Conservation (phyloP, 371 early-diverging fungal species). For the Nematocida homosporus region DNA sequence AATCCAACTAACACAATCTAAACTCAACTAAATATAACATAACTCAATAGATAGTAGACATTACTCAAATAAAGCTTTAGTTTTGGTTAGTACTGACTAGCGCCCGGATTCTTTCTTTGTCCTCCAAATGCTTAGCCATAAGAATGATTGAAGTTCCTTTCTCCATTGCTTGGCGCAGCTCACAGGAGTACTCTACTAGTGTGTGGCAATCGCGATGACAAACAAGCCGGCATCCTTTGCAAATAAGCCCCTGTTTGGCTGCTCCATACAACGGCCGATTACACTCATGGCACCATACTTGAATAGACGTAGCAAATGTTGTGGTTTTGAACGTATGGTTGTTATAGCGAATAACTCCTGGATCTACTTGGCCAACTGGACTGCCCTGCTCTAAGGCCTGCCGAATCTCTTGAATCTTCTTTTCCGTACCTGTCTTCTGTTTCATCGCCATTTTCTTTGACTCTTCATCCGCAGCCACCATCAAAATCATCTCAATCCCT, state of each 20-base stretch:
- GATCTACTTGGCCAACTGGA: background rate
- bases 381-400: conserved; percentile 55
- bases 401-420: conserved; percentile 59
- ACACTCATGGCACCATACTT: conserved; percentile 47
- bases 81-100: conserved; percentile 28
- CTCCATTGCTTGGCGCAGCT: conserved; percentile 63
- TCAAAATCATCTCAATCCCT: conserved; percentile 62
- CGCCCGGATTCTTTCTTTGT: conserved; percentile 61
- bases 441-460: conserved; percentile 48
- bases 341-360: conserved; percentile 27
- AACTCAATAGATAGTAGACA: too few relatives aligned
- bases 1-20: too few relatives aligned
- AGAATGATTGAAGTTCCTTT: conserved; percentile 60
- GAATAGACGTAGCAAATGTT: conserved; percentile 17
- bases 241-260: conserved; percentile 52
- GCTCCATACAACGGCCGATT: conserved; percentile 39
- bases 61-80: background rate
- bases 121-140: conserved; percentile 61
- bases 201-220: conserved; percentile 67
- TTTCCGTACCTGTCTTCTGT: conserved; percentile 63
- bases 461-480: conserved; percentile 40
- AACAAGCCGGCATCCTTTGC: conserved; percentile 65
- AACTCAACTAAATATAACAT: too few relatives aligned
- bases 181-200: conserved; percentile 62
- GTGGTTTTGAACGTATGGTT: conserved; percentile 42